These are phyloP conservation scores for Yamadazyma pseudoaaseri DNA, from an alignment of 1,139 yeast species.

Conservation along the genomic window DNA sequence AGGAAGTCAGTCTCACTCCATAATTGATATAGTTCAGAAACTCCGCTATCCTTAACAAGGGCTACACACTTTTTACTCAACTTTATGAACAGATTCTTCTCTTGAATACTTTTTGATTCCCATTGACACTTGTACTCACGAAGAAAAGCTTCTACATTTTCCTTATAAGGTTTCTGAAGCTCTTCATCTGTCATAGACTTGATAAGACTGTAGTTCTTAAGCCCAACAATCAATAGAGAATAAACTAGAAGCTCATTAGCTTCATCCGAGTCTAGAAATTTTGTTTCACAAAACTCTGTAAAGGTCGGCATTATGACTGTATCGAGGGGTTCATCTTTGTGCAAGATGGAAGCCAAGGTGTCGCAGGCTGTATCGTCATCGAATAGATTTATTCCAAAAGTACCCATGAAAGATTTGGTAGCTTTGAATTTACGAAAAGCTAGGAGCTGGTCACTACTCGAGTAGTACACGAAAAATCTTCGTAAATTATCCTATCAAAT, in stretches of 20 bases:
- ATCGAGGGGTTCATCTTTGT: slow-evolving; percentile 8
- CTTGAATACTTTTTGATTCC: not conserved
- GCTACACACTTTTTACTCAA: not conserved
- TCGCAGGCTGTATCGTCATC: slow-evolving; percentile 17
- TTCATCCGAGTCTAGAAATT: slow-evolving; percentile 13
- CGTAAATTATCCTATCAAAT: no score
- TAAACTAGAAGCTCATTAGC: slow-evolving; percentile 7
- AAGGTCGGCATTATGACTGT: slow-evolving; percentile 1
- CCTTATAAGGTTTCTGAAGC: not conserved
- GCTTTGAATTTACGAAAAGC: slow-evolving; percentile 4
- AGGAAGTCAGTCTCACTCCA: not conserved
- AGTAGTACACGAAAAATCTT: no score
- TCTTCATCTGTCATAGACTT: not conserved
- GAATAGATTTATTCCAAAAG: slow-evolving; percentile 16
- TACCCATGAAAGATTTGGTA: slow-evolving; percentile 16
- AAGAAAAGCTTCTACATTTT: not conserved
- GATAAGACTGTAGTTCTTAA: slow-evolving; percentile 4
- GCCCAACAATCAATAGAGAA: slow-evolving; percentile 8
- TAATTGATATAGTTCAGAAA: not conserved
- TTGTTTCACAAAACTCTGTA: slow-evolving; percentile 4
- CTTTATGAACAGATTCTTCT: not conserved
- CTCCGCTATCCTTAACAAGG: not conserved
- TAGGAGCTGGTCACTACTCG: not conserved
- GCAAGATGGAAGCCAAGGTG: slow-evolving; percentile 6
- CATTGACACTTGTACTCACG: not conserved